Percentiles rank a stretch among this genome's conserved stretches.
These are phyloP conservation scores for Rutstroemia sp. DNA, from an alignment of 2,329 filamentous ascomycete species.

Conservation along the genomic window DNA sequence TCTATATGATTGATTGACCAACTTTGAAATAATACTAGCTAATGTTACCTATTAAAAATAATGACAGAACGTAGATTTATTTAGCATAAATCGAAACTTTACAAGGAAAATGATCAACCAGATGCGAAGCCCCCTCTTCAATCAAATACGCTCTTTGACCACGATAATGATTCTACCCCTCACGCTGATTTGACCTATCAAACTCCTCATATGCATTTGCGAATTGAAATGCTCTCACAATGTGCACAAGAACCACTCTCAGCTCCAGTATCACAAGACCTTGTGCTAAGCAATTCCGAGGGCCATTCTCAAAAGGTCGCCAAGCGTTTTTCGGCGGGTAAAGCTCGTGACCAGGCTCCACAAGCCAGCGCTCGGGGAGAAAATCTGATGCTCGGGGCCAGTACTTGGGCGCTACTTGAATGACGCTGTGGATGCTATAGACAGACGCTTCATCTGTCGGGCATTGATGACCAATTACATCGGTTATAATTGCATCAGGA, in stretches of 20 bases:
- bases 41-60: too few species aligned
- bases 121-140: not conserved
- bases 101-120: not conserved
- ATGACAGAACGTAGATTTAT: not conserved
- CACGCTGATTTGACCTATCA: not conserved
- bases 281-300: constrained; percentile 49
- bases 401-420: constrained; percentile 33
- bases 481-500: constrained; percentile 6
- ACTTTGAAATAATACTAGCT: too few species aligned
- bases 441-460: not conserved
- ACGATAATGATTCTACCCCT: not conserved
- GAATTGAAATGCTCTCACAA: not conserved
- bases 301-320: constrained; percentile 47
- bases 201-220: not conserved
- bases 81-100: not conserved
- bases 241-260: not conserved
- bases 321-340: constrained; percentile 37
- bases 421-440: constrained; percentile 9
- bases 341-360: constrained; percentile 30
- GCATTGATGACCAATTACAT: constrained; percentile 11
- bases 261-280: constrained; percentile 33
- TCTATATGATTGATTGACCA: too few species aligned
- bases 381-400: constrained; percentile 40
- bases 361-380: constrained; percentile 40
- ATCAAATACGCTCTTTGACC: not conserved